Base-by-base conservation (phyloP, 768 basidiomycete genomes). In the Trametes cinnabarina region DNA sequence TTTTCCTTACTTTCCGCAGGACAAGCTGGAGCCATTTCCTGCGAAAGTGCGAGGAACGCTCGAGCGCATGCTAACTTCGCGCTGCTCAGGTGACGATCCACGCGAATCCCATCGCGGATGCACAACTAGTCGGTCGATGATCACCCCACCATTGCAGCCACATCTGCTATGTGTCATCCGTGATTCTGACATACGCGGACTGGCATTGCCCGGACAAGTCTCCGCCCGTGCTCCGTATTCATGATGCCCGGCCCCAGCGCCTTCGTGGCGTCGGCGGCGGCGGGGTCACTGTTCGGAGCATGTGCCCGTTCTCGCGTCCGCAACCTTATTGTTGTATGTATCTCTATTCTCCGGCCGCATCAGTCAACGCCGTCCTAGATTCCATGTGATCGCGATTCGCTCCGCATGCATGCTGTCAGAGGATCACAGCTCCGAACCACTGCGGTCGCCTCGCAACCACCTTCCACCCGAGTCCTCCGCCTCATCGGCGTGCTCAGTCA, bases 101-200 rank as follows among this genome's bases (percentile, higher is more conserved):
- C 70, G 88, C 95, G 23, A 98, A 98, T 71, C 96, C 96, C 15
- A 85, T 98, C 59, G 96, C 96, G 30, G 92, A 97, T 66, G 85
- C 87, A 9, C 73, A 75, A n/a, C 32, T 59, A 4, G 51, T 42
- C 6, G 47, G 46, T 9, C 51, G 51, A 40, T 53, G 30, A 59
- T 19, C 12, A 8, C 3, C 34, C 17, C 23, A 39, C 17, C 34
- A 14, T n/a, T 15, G 37, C 4, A 39, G 37, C n/a, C 37, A 39
- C 14, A 34, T 5, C n/a, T 15, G 37, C 9, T 39, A 8, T 15
- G 14, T 39, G 9, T 15, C n/a, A 5, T 39, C 9, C 17, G 37
- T 23, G 4, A 2, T 5, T 8, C 40, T 12, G n/a, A 17, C 30
- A 30, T 15, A 46, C 20, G 3, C 25, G 25, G 12, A 17, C 11